Evolutionary conservation across 129 eudicot species (phyloP), one percentile per base, ranked within the genome.

Genomic region (Flaveria bidentis): DNA sequence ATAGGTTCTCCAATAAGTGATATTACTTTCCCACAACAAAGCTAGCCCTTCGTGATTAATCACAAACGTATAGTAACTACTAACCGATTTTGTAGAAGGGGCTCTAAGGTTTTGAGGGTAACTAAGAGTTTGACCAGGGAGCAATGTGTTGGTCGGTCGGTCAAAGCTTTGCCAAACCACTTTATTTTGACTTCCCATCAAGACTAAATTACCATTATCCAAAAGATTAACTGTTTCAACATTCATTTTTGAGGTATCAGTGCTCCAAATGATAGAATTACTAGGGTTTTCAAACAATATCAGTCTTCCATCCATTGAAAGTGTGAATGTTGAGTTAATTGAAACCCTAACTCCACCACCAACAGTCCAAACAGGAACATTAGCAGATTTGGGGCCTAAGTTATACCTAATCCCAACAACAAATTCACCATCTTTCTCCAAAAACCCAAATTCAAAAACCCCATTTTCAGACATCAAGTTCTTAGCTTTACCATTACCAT

Each of bases 291-390:
- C 85, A 51, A 81, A 55, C 78, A 90, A 82, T 10, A 86, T 55
- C 4, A 90, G 79, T 67, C 83, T 86, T 18, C 96, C 93, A 88
- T 90, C 91, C 79, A 82, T 67, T 42, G 77, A 70, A 80, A 90
- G 85, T 84, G 64, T 90, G 76, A 90, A 84, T 53, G 91, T 86
- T 2, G 96, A 88, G 74, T 88, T 88, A 5, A 25, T 23, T 53
- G 91, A 73, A 72, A 90, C 93, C 74, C 83, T 86, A 86, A 88
- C 82, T 12, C 91, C 88, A n/a, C 96, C 93, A 84, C 93, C 96
- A 72, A 88, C 86, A 75, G 84, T 86, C 96, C 93, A 90, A 76
- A 90, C 86, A 78, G 85, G 91, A 53, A 90, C 12, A 81, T 86
- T 86, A 49, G 78, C 82, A 67, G 62, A 71, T 76, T 86, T 61